Base-by-base conservation (phyloP, 306 rosid genomes). In the Trifolium pratense region DNA sequence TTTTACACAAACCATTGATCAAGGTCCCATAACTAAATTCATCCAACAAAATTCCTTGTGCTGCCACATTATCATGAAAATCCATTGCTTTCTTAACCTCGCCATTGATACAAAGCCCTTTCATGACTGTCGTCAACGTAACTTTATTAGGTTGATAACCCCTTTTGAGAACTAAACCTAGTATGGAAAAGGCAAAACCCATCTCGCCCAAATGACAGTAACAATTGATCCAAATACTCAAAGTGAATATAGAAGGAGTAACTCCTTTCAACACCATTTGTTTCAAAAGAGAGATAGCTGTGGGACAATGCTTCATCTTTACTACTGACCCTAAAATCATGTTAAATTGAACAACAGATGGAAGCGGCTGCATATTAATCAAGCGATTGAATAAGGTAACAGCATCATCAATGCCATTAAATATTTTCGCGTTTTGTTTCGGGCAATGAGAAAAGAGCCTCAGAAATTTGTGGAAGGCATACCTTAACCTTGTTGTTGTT, bases 161-260 rank as follows among this genome's bases (percentile, higher is more conserved):
- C 68, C 20, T 34, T 71, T 70, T 82, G 23, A 82, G 26, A 78
- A 70, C 75, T 51, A 45, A 25, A 2, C 78, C 71, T 14, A 78
- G 20, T 14, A 64, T 9, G 32, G 86, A 82, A 69, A 74, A 78
- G 51, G 79, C 86, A 34, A 56, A 65, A 63, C 49, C 71, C 70
- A 78, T 70, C 15, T 58, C 75, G 75, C 78, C 80, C 66, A 78
- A n/a, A 43, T 70, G 71, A 56, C 83, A 78, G 40, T 69, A 82
- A 70, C 86, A 82, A 16, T 82, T 74, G 21, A 75, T 64, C 83
- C 79, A 26, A 14, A 82, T 74, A 57, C 52, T 74, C 66, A 82
- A 18, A 55, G 83, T 74, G 25, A 64, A 37, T 9, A 82, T 4
- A 0, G 64, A 43, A 43, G 80, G 83, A 9, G 29, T 37, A 32